These are phyloP conservation scores for Letharia columbiana DNA, from an alignment of 495 filamentous ascomycete species.

Conservation along the genomic window DNA sequence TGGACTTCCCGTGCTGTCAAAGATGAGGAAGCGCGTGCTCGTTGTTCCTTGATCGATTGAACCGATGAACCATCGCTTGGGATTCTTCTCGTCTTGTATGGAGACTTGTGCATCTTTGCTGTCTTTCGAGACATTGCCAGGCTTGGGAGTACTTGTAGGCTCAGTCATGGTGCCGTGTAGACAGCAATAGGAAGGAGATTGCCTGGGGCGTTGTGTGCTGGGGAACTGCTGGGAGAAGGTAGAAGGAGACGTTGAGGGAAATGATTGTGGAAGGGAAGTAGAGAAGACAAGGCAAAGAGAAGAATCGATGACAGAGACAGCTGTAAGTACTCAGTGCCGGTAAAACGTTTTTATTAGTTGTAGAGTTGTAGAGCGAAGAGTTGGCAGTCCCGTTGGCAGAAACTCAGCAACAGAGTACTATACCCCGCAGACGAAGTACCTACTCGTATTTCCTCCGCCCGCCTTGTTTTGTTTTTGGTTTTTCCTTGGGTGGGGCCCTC, in stretches of 20 bases:
- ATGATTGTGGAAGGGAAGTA: not conserved
- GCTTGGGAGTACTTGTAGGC: not conserved
- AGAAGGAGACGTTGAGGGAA: not conserved
- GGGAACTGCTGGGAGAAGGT: not conserved
- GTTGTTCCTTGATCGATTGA: conserved; percentile 91
- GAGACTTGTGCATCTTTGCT: conserved; percentile 1
- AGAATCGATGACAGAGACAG: not conserved
- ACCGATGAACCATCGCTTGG: conserved; percentile 45
- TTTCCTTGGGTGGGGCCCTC: no score
- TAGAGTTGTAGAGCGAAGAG: not conserved
- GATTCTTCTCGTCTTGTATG: conserved; percentile 16
- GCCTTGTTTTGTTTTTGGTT: no score
- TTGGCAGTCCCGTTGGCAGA: not conserved
- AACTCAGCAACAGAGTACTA: not conserved
- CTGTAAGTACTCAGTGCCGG: not conserved
- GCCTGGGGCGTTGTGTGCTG: not conserved
- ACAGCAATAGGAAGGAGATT: not conserved
- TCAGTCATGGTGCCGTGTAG: conserved; percentile 1
- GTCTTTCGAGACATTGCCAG: not conserved
- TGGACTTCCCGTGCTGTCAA: conserved; percentile 70
- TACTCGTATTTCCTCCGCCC: no score
- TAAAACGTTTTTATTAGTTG: no score
- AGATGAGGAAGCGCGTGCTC: conserved; percentile 86
- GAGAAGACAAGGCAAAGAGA: not conserved
- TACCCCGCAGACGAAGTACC: not conserved